phyloP scores from a whole-genome alignment of 305 asterid genomes.

The Fraxinus dipetala region DNA sequence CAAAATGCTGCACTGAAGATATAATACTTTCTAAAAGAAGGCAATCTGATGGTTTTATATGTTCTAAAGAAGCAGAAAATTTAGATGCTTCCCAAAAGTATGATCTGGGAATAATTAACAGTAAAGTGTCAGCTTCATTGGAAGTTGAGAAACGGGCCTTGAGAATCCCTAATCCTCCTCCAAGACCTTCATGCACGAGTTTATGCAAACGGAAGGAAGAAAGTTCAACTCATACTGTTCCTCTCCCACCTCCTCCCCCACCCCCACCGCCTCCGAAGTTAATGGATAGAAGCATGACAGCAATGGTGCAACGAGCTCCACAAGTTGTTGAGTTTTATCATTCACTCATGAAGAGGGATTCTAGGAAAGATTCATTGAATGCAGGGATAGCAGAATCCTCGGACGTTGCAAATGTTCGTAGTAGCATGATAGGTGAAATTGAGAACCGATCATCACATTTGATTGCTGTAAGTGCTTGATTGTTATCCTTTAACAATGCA shows the following conservation, averaged over 20 bases:
- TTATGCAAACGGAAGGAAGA: slow-evolving; percentile 37
- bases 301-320: slow-evolving; percentile 81
- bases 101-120: slow-evolving; percentile 36
- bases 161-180: slow-evolving; percentile 86
- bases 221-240: slow-evolving; percentile 29
- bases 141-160: slow-evolving; percentile 69
- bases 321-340: slow-evolving; percentile 90
- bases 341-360: slow-evolving; percentile 86
- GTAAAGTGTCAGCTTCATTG: slow-evolving; percentile 47
- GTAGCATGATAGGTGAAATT: slow-evolving; percentile 93
- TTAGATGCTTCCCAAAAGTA: slow-evolving; percentile 44
- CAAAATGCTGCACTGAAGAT: slow-evolving; percentile 53
- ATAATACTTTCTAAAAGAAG: slow-evolving; percentile 51
- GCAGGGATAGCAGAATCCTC: slow-evolving; percentile 61
- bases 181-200: slow-evolving; percentile 60
- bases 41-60: slow-evolving; percentile 68
- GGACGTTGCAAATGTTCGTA: slow-evolving; percentile 69
- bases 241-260: slow-evolving; percentile 67
- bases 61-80: slow-evolving; percentile 62
- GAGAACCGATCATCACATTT: slow-evolving; percentile 87
- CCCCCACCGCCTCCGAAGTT: slow-evolving; percentile 63
- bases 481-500: not conserved
- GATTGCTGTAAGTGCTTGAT: slow-evolving; percentile 67
- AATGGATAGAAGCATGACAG: slow-evolving; percentile 32
- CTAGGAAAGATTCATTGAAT: slow-evolving; percentile 70